Percentiles rank a stretch among this genome's conserved stretches.
Evolutionary conservation across 2,329 filamentous ascomycete genomes (phyloP).

Genomic region (Fusarium torreyae): DNA sequence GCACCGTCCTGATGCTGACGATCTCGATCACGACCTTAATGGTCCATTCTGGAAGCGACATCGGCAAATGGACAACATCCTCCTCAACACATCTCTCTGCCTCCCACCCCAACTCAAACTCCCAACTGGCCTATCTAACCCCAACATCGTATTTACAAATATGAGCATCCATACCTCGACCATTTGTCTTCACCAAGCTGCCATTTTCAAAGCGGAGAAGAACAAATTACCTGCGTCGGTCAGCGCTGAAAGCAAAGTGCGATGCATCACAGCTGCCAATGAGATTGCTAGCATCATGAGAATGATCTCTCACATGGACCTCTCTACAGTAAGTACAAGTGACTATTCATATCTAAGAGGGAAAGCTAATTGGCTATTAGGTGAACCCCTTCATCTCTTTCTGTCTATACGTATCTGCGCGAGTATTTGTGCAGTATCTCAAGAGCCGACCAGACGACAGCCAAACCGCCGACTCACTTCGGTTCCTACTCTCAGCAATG

Average conservation of each 20-base stretch:
- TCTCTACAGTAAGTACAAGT: constrained; percentile 77
- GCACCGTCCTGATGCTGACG: constrained; percentile 86
- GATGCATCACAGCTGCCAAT: constrained; percentile 93
- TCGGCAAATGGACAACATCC: constrained; percentile 87
- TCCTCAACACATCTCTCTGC: constrained; percentile 87
- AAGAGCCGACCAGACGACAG: constrained; percentile 91
- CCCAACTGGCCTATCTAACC: constrained; percentile 79
- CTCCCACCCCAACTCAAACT: constrained; percentile 87
- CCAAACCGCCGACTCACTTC: constrained; percentile 83
- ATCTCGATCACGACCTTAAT: constrained; percentile 88
- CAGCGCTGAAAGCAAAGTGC: constrained; percentile 89
- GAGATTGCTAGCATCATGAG: constrained; percentile 97
- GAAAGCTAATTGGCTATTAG: constrained; percentile 62
- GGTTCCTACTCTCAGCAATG: constrained; percentile 92
- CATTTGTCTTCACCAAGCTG: constrained; percentile 97
- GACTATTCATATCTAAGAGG: neutral
- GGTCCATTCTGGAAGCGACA: constrained; percentile 98
- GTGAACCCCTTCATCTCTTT: constrained; percentile 97
- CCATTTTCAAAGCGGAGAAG: constrained; percentile 97
- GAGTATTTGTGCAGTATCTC: constrained; percentile 97
- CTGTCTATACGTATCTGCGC: constrained; percentile 93
- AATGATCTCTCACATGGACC: constrained; percentile 91
- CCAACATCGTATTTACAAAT: constrained; percentile 93
- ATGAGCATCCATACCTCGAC: constrained; percentile 98
- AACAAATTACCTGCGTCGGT: constrained; percentile 83